Base-by-base conservation (phyloP, 106 monocot species). In the Agapanthus africanus region DNA sequence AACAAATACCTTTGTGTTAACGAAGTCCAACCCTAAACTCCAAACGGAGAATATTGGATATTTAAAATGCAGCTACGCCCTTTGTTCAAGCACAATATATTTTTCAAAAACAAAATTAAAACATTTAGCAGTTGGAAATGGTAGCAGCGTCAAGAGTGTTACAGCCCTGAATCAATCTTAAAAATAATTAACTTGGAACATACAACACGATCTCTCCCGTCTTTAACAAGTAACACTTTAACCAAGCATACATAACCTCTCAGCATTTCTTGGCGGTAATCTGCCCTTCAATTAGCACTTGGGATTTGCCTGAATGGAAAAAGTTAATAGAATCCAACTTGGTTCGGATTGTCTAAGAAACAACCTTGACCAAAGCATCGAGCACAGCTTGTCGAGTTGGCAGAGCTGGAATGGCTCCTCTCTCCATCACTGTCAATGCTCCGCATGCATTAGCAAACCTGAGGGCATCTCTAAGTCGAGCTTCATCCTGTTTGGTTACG, bases 361-460 rank as follows among this genome's bases (percentile, higher is more conserved):
- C 39, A 8, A 82, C 42, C 52, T 67, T 76, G 33, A 76, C 65
- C 69, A 86, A 66, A 31, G 82, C 79, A 79, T 73, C 74, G 27
- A 82, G 49, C 22, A 82, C 85, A 6, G 79, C 73, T 50, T 79
- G 64, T 42, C 79, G 75, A 31, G 85, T 86, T 28, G 85, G 85
- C 23, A 86, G 54, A 60, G 85, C 78, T 28, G 85, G 85, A 37
- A 86, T 86, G 15, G 85, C 85, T 51, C 85, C 85, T 66, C 85
- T 82, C 69, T 76, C 85, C 25, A 18, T 86, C 22, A 86, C 85
- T 16, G 85, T 86, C 64, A 86, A 69, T 61, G 82, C 85, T 70
- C 85, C 82, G 54, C 85, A 86, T 18, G 76, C 76, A 66, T 86
- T 86, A 52, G 85, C 85, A 82, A 82, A 86, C 15, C 62, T 79